Evolutionary conservation across 345 rosid species (phyloP), one percentile per base, ranked within the genome.

Genomic region (Euphorbia pulcherrima): DNA sequence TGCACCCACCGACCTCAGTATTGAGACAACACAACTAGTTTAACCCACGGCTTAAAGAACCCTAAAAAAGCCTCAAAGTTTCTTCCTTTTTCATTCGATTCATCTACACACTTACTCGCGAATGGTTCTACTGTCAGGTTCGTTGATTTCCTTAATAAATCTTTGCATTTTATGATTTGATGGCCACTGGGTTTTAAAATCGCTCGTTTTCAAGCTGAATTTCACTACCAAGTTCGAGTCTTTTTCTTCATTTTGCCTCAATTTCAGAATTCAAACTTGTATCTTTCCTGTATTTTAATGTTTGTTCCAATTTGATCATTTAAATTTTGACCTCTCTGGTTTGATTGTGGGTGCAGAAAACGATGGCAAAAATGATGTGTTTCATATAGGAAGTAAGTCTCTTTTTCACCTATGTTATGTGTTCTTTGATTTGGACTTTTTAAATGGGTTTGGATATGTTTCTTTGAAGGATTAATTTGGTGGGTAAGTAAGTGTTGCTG

Each of bases 391-490:
- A n/a, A 33, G 37, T 33, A 7, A 33, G 37, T 2, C 7, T 33
- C 4, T 6, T 65, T 30, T 17, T 52, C 24, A 13, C 14, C 11
- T 27, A 1, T 28, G 64, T 21, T 29, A 28, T 44, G 26, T 8
- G 8, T n/a, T 73, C n/a, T 9, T 53, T 54, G 16, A 20, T 37
- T 41, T 16, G 16, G 0, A 37, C 39, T 59, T 1, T 66, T 21
- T 60, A n/a, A 2, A 17, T 41, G 54, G 2, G 16, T 66, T 61
- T 30, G 65, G 12, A 29, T 41, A 41, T 28, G 8, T 60, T 60
- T 61, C 17, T 24, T 37, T 14, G 28, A 40, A 60, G 56, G 48
- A 66, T 7, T 73, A 60, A 44, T 60, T 71, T 41, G 54, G 62
- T 52, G 51, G 44, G 71, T 13, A 28, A 33, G 46, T 24, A 13